Base-by-base conservation (phyloP, 352 stramenopile species). In the Phytophthora constricta region DNA sequence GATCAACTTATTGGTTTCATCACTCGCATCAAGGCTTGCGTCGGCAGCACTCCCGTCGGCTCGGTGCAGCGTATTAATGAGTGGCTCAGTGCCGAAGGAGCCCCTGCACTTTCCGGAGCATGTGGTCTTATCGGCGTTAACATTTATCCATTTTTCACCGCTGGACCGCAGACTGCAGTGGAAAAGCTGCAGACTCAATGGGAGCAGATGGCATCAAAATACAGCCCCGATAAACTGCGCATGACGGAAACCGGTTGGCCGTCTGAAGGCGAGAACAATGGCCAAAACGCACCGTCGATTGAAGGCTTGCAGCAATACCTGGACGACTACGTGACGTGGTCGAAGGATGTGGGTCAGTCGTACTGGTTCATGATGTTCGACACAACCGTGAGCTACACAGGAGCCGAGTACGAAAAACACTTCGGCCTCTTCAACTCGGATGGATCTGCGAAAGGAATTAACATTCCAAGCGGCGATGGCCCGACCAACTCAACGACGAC, bases 341-440 rank as follows among this genome's bases (percentile, higher is more conserved):
- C 76, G 14, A 67, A 69, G 34, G 58, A 46, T 8, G 45, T 79
- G 47, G 56, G 62, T 9, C 61, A 72, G 41, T 71, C 69, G 20
- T 89, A 86, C 70, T 89, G 70, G 66, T 89, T 89, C 66, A 89
- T 89, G 78, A 86, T 87, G 79, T 90, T 86, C 68, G 82, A 90
- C 67, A 82, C 76, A 14, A 86, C 58, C 2, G 34, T 58, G 39
- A 79, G 72, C 54, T 86, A 88, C 71, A 75, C 70, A 0, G 72
- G 75, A 3, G 52, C 43, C 1, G 70, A 87, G 17, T 88, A 82
- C 62, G 84, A 92, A 48, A 89, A 74, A 33, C 74, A 82, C 65
- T 92, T 92, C 48, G 84, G 84, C n/a, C 48, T 90, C 4, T 79
- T 77, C 37, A 73, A 58, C 11, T 55, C 71, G 28, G 73, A 85